phyloP scores from a whole-genome alignment of 352 stramenopile genomes.

The Phytophthora pseudosyringae region DNA sequence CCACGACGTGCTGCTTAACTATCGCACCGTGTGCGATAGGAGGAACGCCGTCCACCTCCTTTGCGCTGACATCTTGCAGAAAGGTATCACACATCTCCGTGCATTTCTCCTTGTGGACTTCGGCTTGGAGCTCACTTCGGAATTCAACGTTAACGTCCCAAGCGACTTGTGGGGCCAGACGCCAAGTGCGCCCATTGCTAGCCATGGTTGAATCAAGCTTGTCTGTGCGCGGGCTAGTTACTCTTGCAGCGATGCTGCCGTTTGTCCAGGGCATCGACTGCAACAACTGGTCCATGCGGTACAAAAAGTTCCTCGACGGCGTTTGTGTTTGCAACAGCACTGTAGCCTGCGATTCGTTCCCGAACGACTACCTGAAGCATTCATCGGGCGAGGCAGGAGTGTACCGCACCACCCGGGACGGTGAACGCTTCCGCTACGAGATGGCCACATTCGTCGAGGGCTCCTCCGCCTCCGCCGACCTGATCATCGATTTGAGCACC shows the following conservation, averaged over 20 bases:
- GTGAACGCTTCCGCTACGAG: conserved; percentile 57
- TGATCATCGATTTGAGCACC: conserved; percentile 43
- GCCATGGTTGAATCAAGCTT: conserved; percentile 8
- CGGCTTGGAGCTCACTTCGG: conserved; percentile 11
- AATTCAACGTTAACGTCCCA: conserved; percentile 8
- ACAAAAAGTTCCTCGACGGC: conserved; percentile 50
- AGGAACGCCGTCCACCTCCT: neutral
- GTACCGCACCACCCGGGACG: conserved; percentile 53
- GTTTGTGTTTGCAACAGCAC: conserved; percentile 64
- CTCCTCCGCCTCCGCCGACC: conserved; percentile 24
- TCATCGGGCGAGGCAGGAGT: conserved; percentile 40
- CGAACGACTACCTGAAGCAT: conserved; percentile 41
- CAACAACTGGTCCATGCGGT: conserved; percentile 50
- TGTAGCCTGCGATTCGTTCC: conserved; percentile 41
- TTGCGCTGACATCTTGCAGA: conserved; percentile 1
- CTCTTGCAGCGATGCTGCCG: neutral
- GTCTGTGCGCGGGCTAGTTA: neutral
- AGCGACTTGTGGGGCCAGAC: neutral
- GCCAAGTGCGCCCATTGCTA: neutral
- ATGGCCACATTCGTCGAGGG: conserved; percentile 26
- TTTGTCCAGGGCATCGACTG: conserved; percentile 17
- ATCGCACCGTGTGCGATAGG: conserved; percentile 17
- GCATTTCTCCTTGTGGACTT: neutral
- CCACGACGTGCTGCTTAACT: neutral
- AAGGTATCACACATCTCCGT: conserved; percentile 5